These are phyloP conservation scores for Holtermannia corniformis DNA, from an alignment of 768 basidiomycete species.

Conservation along the genomic window DNA sequence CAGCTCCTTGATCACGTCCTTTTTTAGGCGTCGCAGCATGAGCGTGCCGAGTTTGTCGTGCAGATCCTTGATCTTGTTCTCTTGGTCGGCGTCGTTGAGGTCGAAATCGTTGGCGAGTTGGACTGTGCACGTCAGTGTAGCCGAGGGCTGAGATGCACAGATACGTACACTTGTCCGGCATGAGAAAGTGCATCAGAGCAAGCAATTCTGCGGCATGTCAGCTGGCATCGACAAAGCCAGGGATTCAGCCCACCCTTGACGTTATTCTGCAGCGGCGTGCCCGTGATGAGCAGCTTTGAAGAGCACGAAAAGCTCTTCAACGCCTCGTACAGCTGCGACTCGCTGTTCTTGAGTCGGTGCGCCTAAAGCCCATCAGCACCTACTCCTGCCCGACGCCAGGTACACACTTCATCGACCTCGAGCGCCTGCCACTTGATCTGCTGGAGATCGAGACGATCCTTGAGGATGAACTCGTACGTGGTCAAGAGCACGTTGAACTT, in stretches of 20 bases:
- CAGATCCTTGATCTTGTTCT: conserved; percentile 76
- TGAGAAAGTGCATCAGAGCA: conserved; percentile 97
- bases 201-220: conserved; percentile 59
- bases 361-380: conserved; percentile 50
- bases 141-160: background rate
- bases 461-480: conserved; percentile 88
- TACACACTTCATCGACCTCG: conserved; percentile 81
- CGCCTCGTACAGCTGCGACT: conserved; percentile 93
- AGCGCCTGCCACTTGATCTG: conserved; percentile 97
- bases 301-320: conserved; percentile 77
- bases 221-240: background rate
- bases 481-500: conserved; percentile 96
- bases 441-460: conserved; percentile 77
- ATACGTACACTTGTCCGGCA: conserved; percentile 87
- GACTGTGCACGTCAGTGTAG: conserved; percentile 48
- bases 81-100: conserved; percentile 83
- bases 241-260: conserved; percentile 65
- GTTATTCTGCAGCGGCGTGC: conserved; percentile 96
- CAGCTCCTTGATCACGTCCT: conserved; percentile 87
- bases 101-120: conserved; percentile 92
- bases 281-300: conserved; percentile 92
- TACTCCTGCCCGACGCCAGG: background rate
- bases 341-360: conserved; percentile 95
- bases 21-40: conserved; percentile 91
- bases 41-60: conserved; percentile 84